Evolutionary conservation across 2,329 filamentous ascomycete species (phyloP), one percentile per base, ranked within the genome.

Genomic region (Alternaria atra): DNA sequence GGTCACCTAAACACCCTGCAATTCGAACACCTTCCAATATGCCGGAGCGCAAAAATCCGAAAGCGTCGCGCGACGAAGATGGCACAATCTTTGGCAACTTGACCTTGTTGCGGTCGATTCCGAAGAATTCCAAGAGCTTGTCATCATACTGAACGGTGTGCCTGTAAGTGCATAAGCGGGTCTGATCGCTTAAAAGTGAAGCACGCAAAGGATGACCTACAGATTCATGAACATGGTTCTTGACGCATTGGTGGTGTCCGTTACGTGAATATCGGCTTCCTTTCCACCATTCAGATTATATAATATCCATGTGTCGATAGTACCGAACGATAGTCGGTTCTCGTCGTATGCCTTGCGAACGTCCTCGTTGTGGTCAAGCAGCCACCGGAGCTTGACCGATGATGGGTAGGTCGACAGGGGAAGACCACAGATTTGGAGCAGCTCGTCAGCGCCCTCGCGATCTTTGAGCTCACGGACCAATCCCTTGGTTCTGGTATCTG

Each of bases 191-290:
- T 53, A 48, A 64, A 64, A 52, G 29, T 23, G 39, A 37, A 51
- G n/a, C 10, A 9, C 35, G 25, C 23, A 32, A 17, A 27, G 39
- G 37, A 34, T 51, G 34, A 57, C 58, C 32, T 61, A 61, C 55
- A 97, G 84, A 80, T 97, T 93, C 90, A 97, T 94, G 79, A 97
- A 95, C 93, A 97, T 96, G 62, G 93, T 97, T 73, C 93, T 85
- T 54, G 91, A 94, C 20, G 93, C 93, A 77, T 97, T 97, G 62
- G 91, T 93, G 48, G 90, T 88, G 77, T 97, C 93, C 0, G 93
- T 95, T 59, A 97, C 92, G 74, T 92, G 89, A 43, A 93, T 80
- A 57, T 89, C 86, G 52, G 85, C 87, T 60, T 87, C 84, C 32
- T 82, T 84, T 51, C 91, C 89, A 59, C 91, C 92, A 73, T 96